Conservation (phyloP, 202 grass and related monocot genomes). For the Brachypodium distachyon region DNA sequence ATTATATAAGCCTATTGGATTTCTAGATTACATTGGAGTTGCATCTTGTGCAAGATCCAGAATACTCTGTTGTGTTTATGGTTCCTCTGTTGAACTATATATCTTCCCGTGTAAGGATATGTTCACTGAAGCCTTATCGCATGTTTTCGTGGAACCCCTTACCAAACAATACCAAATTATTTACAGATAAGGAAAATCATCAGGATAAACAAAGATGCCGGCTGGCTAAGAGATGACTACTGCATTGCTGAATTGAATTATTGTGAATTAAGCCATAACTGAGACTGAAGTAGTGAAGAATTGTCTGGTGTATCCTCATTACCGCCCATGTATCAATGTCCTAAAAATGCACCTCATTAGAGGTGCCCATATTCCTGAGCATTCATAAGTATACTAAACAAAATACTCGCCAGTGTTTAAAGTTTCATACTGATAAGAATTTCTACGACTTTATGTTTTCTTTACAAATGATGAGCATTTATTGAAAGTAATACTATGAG, state of each 20-base stretch:
- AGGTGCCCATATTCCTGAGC: background rate
- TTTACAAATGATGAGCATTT: conserved; percentile 1
- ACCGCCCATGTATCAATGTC: background rate
- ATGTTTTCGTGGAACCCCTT: background rate
- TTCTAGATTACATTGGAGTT: background rate
- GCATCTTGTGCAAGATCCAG: background rate
- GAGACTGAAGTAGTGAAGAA: background rate
- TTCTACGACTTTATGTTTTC: background rate
- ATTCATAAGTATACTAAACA: conserved; percentile 8
- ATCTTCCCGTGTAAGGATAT: background rate
- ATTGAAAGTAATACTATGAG: background rate
- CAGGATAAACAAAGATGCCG: conserved; percentile 6
- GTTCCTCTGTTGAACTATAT: background rate
- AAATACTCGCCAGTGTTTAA: conserved; percentile 5
- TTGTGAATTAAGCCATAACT: background rate
- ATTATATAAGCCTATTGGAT: background rate
- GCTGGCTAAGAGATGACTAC: background rate
- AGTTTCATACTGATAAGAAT: background rate
- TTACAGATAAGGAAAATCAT: background rate
- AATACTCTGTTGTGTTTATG: background rate
- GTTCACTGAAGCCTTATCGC: background rate
- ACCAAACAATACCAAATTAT: background rate
- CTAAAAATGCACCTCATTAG: background rate
- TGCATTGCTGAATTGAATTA: background rate
- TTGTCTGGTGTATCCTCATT: background rate